Conservation (phyloP, 768 basidiomycete species). For the Lactifluus hygrophoroides region DNA sequence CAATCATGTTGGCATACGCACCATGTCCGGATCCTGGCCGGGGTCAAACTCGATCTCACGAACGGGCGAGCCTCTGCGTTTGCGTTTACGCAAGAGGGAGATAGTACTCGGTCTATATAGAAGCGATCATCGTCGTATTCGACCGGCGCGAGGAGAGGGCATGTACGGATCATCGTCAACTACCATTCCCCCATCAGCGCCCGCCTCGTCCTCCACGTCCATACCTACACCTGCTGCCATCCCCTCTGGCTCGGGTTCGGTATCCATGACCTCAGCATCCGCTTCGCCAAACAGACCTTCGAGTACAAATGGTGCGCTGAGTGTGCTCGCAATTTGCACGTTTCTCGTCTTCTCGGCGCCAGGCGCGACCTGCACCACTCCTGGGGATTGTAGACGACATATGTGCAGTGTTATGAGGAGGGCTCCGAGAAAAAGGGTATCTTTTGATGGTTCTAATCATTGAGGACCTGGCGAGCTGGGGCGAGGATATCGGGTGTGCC, state of each 20-base stretch:
- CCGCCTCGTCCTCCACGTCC: constrained; percentile 7
- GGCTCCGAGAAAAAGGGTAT: not conserved
- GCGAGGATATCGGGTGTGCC: constrained; percentile 84
- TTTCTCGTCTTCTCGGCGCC: constrained; percentile 78
- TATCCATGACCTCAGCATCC: constrained; percentile 57
- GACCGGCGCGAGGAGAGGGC: not conserved
- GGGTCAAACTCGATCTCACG: not conserved
- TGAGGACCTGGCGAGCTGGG: constrained; percentile 72
- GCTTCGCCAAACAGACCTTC: constrained; percentile 75
- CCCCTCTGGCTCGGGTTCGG: constrained; percentile 24
- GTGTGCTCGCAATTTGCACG: constrained; percentile 61
- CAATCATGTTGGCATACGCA: constrained; percentile 11
- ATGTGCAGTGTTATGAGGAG: not conserved
- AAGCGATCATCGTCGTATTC: not conserved
- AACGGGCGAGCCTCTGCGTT: constrained; percentile 9
- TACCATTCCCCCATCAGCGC: not conserved
- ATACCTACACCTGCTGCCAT: constrained; percentile 20
- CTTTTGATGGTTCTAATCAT: constrained; percentile 48
- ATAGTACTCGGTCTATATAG: not conserved
- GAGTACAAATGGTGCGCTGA: constrained; percentile 73
- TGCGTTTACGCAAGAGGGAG: constrained; percentile 3
- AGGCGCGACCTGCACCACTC: constrained; percentile 41
- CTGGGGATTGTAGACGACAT: constrained; percentile 34
- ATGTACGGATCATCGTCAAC: constrained; percentile 4
- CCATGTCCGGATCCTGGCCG: not conserved